A percentile compares a stretch with the other conserved stretches of the same genome.
phyloP scores from a whole-genome alignment of 2,329 filamentous ascomycete genomes.

The Hirsutella thompsonii region DNA sequence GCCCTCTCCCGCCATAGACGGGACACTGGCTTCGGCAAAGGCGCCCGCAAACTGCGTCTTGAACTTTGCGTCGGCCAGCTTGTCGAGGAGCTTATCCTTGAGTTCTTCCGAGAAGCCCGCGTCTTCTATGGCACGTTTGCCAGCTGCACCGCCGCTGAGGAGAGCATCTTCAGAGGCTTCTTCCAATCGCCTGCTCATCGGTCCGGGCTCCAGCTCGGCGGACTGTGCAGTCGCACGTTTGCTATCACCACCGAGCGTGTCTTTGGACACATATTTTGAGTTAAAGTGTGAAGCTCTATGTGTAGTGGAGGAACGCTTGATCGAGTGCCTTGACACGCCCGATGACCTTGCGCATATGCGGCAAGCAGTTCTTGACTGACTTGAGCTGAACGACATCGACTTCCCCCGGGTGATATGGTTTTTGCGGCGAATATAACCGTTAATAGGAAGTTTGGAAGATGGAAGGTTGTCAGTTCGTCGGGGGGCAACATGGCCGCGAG shows the following conservation, averaged over 20 bases:
- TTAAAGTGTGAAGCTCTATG: background rate
- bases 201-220: constrained; percentile 17
- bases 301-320: background rate
- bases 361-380: no score
- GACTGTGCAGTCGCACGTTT: background rate
- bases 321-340: no score
- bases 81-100: constrained; percentile 43
- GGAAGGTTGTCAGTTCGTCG: no score
- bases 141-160: constrained; percentile 43
- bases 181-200: constrained; percentile 44
- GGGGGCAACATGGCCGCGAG: no score
- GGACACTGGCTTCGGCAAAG: constrained; percentile 34
- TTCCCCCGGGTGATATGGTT: no score
- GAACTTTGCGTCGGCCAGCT: constrained; percentile 42
- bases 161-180: constrained; percentile 52
- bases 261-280: background rate
- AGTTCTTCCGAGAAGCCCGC: constrained; percentile 52
- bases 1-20: constrained; percentile 50
- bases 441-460: no score
- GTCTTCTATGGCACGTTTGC: constrained; percentile 46
- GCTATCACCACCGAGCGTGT: background rate
- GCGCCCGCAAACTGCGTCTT: constrained; percentile 33
- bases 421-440: no score
- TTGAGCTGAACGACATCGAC: no score
- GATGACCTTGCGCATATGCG: no score